Conservation (phyloP, 2,329 filamentous ascomycete genomes). For the Fusarium nodosum region DNA sequence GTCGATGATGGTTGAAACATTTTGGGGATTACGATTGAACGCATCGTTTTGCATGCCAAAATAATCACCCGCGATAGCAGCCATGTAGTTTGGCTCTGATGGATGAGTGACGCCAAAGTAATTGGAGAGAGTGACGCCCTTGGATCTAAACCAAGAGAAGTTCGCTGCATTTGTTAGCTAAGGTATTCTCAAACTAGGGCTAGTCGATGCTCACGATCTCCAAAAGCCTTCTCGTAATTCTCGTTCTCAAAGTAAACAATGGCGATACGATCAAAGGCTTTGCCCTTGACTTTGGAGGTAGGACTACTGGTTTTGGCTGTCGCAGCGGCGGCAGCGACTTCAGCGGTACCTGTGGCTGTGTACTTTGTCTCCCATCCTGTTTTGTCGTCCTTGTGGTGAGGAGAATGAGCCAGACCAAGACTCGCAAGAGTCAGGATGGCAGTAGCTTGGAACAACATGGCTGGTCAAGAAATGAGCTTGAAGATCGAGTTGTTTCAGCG, state of each 20-base stretch:
- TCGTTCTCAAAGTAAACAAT: slow-evolving; percentile 85
- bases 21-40: slow-evolving; percentile 67
- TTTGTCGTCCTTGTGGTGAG: slow-evolving; percentile 7
- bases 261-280: slow-evolving; percentile 79
- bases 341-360: slow-evolving; percentile 65
- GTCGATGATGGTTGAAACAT: slow-evolving; percentile 77
- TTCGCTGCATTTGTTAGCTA: slow-evolving; percentile 36
- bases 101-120: slow-evolving; percentile 72
- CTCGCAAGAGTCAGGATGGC: slow-evolving; percentile 48
- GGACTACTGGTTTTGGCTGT: slow-evolving; percentile 72
- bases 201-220: slow-evolving; percentile 65
- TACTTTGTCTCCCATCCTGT: slow-evolving; percentile 57
- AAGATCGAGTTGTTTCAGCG: not conserved
- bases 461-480: not conserved
- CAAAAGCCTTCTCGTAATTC: slow-evolving; percentile 73
- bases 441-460: slow-evolving; percentile 43
- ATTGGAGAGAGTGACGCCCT: slow-evolving; percentile 52
- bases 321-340: slow-evolving; percentile 69
- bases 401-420: slow-evolving; percentile 43
- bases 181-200: accelerated
- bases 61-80: slow-evolving; percentile 71
- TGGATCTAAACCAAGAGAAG: slow-evolving; percentile 48
- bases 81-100: slow-evolving; percentile 77
- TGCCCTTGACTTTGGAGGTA: slow-evolving; percentile 75
- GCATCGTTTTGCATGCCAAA: slow-evolving; percentile 73